Percentiles rank a stretch among this genome's conserved stretches.
Evolutionary conservation across 2,329 filamentous ascomycete genomes (phyloP).

Genomic region (Ophiostoma triangulosporum): DNA sequence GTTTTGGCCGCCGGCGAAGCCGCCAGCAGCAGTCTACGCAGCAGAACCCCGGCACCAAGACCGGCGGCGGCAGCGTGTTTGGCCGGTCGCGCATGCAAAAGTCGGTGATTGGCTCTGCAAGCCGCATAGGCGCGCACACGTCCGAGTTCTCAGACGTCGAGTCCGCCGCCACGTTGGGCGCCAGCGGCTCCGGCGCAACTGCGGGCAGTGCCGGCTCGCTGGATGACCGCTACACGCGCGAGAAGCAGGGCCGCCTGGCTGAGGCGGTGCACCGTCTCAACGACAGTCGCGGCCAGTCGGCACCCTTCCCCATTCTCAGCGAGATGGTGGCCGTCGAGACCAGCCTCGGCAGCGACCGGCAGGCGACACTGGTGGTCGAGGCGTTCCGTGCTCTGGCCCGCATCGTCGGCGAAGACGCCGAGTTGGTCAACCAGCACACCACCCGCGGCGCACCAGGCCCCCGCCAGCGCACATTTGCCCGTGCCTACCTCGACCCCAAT

Average conservation of each 20-base stretch:
- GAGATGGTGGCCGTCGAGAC: slow-evolving; percentile 62
- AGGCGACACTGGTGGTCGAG: slow-evolving; percentile 62
- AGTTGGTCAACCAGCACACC: slow-evolving; percentile 22
- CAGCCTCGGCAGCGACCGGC: slow-evolving; percentile 38
- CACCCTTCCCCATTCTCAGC: slow-evolving; percentile 58
- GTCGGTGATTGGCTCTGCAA: slow-evolving; percentile 76
- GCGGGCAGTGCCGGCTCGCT: slow-evolving; percentile 26
- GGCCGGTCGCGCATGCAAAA: slow-evolving; percentile 57
- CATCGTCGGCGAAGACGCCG: slow-evolving; percentile 60
- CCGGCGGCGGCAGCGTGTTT: slow-evolving; percentile 37
- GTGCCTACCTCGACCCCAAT: slow-evolving; percentile 64
- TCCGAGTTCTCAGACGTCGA: slow-evolving; percentile 57
- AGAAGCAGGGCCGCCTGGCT: slow-evolving; percentile 73
- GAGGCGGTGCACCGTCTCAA: slow-evolving; percentile 72
- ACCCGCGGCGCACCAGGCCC: slow-evolving; percentile 47
- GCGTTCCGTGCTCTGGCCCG: slow-evolving; percentile 71
- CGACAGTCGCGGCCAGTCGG: slow-evolving; percentile 50
- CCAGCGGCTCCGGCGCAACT: neutral
- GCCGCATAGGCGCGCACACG: slow-evolving; percentile 50
- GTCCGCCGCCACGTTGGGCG: slow-evolving; percentile 34
- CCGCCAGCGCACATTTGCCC: slow-evolving; percentile 62
- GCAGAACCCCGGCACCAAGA: slow-evolving; percentile 10
- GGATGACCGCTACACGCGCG: slow-evolving; percentile 63
- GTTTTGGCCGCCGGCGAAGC: slow-evolving; percentile 40
- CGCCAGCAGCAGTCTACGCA: slow-evolving; percentile 22